Conservation (phyloP, 2,329 filamentous ascomycete genomes). For the Botrytis sinoallii region DNA sequence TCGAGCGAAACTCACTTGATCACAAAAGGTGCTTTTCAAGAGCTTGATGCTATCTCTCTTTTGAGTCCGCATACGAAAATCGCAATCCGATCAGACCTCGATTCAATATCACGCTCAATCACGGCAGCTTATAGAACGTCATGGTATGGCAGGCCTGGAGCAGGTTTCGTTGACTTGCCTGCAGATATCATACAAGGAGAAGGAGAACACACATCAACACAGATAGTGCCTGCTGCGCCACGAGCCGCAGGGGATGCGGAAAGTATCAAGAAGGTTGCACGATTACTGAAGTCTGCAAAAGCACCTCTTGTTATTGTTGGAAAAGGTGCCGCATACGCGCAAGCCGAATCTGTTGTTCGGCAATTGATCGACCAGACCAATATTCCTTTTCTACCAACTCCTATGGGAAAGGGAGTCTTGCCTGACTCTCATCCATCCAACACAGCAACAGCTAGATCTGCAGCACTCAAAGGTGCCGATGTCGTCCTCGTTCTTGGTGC, state of each 20-base stretch:
- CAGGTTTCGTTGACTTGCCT: constrained; percentile 53
- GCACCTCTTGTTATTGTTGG: constrained; percentile 53
- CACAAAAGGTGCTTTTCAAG: constrained; percentile 55
- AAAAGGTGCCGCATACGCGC: constrained; percentile 54
- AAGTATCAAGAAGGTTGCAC: constrained; percentile 42
- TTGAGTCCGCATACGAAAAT: constrained; percentile 53
- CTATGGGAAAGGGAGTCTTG: constrained; percentile 57
- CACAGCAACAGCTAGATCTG: constrained; percentile 51
- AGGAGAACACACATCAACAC: constrained; percentile 28
- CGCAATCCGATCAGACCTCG: constrained; percentile 44
- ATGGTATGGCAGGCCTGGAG: constrained; percentile 53
- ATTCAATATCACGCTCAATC: constrained; percentile 47
- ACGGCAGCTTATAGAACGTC: constrained; percentile 50
- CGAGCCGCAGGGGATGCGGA: constrained; percentile 45
- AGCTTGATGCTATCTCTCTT: constrained; percentile 53
- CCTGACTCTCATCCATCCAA: constrained; percentile 53
- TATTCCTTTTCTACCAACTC: constrained; percentile 55
- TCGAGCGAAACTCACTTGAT: constrained; percentile 50
- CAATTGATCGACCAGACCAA: constrained; percentile 46
- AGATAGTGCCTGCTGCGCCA: constrained; percentile 41
- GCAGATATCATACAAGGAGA: constrained; percentile 52
- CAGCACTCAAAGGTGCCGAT: constrained; percentile 52
- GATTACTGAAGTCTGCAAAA: constrained; percentile 47
- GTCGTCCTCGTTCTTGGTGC: constrained; percentile 54
- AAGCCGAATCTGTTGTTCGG: constrained; percentile 46